These are phyloP conservation scores for Fusarium metavorans DNA, from an alignment of 2,329 filamentous ascomycete genomes.

Conservation along the genomic window DNA sequence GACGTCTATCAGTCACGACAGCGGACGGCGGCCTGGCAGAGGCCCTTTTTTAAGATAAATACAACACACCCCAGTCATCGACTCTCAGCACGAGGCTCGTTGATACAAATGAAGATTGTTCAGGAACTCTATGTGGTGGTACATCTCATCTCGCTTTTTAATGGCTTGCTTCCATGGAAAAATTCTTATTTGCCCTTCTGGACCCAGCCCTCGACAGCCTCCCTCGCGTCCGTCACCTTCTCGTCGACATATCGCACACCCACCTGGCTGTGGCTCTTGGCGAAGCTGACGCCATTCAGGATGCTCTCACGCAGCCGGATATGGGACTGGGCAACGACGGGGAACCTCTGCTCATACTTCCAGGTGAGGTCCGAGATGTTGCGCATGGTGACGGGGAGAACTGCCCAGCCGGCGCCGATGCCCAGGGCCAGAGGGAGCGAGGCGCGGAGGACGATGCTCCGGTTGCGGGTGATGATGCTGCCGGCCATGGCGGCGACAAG, in stretches of 20 bases:
- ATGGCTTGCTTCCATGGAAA: constrained; percentile 20
- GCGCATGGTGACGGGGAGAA: constrained; percentile 88
- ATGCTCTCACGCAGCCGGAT: constrained; percentile 76
- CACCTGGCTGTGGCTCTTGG: constrained; percentile 79
- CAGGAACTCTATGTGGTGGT: constrained; percentile 52
- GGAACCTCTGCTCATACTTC: constrained; percentile 93
- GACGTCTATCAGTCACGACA: not conserved
- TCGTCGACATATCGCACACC: constrained; percentile 81
- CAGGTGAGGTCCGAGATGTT: constrained; percentile 90
- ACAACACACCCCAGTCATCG: constrained; percentile 29
- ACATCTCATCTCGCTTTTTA: constrained; percentile 51
- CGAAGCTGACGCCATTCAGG: constrained; percentile 77
- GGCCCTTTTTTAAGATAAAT: constrained; percentile 33
- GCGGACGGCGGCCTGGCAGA: constrained; percentile 9
- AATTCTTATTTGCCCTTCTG: constrained; percentile 80
- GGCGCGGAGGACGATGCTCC: constrained; percentile 84
- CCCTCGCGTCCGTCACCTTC: constrained; percentile 80
- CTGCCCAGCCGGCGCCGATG: constrained; percentile 83
- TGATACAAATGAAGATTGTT: constrained; percentile 51
- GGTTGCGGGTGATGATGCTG: constrained; percentile 89
- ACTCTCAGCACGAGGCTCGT: constrained; percentile 21
- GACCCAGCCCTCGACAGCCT: constrained; percentile 88
- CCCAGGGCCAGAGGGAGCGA: constrained; percentile 83
- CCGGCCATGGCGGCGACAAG: constrained; percentile 95
- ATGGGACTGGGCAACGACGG: constrained; percentile 85